Conservation (phyloP, 345 rosid genomes). For the Gossypium raimondii region DNA sequence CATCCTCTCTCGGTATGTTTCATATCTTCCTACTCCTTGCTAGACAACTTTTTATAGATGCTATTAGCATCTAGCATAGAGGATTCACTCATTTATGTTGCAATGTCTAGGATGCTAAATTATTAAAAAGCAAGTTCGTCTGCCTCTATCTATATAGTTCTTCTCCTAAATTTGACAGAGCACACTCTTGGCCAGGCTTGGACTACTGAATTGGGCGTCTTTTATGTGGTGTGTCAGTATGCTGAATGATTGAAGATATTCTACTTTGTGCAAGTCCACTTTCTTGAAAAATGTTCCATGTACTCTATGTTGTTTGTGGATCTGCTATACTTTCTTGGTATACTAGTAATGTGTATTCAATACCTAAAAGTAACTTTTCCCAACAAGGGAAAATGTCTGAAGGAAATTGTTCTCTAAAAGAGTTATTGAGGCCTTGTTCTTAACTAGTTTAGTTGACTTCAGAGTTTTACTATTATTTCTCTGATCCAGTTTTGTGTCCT, state of each 20-base stretch:
- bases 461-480: neutral
- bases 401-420: constrained; percentile 1
- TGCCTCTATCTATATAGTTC: neutral
- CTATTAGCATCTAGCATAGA: neutral
- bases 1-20: constrained; percentile 75
- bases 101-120: neutral
- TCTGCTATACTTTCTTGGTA: neutral
- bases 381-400: neutral
- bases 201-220: constrained; percentile 4
- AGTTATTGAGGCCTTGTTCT: neutral
- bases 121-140: neutral
- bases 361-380: neutral
- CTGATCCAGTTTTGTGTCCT: neutral
- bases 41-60: neutral
- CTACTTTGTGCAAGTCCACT: neutral
- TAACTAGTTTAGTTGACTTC: neutral
- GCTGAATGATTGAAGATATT: neutral
- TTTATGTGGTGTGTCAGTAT: neutral
- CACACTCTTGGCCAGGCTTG: neutral
- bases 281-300: constrained; percentile 7
- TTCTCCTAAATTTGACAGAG: neutral
- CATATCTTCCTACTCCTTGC: constrained; percentile 10
- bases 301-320: neutral
- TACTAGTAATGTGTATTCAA: neutral
- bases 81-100: neutral